Evolutionary conservation across 768 basidiomycete species (phyloP), one percentile per base, ranked within the genome.

Genomic region (Leucocoprinus birnbaumii): DNA sequence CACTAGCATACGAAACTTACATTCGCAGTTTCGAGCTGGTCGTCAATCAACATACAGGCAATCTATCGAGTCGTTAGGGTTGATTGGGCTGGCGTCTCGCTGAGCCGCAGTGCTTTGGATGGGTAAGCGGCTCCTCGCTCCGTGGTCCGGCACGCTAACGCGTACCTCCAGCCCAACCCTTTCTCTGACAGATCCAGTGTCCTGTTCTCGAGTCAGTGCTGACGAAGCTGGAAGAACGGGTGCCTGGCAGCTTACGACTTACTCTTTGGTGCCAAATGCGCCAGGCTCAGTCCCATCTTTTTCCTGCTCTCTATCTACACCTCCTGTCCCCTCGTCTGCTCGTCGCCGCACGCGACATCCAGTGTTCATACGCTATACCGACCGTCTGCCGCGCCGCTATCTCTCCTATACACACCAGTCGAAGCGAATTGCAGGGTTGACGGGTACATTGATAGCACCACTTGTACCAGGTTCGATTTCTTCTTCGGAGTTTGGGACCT

Each of bases 1-100:
- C 73, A 0, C 56, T 73, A 0, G 73, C 75, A 2, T 77, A 74
- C 53, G 63, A 74, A 55, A 58, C 64, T 0, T 75, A 76, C 62
- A 68, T 74, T 16, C 66, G 67, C 0, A 65, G 70, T 18, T 70
- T 75, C 40, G 69, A 74, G 54, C 67, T 68, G 40, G 57, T 73
- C 2, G 60, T 69, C 0, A 65, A 66, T 11, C 48, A 38, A 1
- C 63, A 67, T 48, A 55, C 60, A 31, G 51, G 40, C 31, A 43
- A 52, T 34, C 7, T 52, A n/a, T 21, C 34, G 1, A 5, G 1
- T 27, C 5, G 25, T 7, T 48, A 14, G 9, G n/a, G 10, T 16
- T n/a, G 31, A 26, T 48, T 48, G 47, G 47, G 47, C 47, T 48
- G 47, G 47, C 16, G 6, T 3, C 47, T 14, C 18, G 8, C 11